Evolutionary conservation across 768 basidiomycete genomes (phyloP), one percentile per base, ranked within the genome.

Genomic region (Gymnopilus dilepis): DNA sequence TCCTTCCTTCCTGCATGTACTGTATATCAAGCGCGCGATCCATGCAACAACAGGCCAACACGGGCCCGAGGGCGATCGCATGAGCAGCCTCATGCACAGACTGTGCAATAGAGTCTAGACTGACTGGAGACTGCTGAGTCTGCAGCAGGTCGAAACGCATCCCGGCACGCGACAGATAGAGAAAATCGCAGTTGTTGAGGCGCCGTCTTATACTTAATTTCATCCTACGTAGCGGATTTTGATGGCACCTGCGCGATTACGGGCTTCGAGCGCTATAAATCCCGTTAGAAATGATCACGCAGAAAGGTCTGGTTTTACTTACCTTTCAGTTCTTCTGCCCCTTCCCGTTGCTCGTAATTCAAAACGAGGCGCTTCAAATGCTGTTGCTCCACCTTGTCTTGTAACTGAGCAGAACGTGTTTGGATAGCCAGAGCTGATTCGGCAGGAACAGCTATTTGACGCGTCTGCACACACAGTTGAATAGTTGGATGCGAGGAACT

Each of bases 331-430:
- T 92, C 91, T 71, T 93, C 91, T 3, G 84, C 89, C 75, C 94
- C 93, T 73, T 94, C 94, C 33, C 90, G 89, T 68, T 94, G 93
- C 70, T 94, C 94, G 64, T 94, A 95, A 72, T 94, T 85, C 55
- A 97, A 83, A 3, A 97, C 97, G 19, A 99, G 83, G n/a, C 89
- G 87, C 79, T 99, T 99, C 66, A 99, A 78, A 63, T 98, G 94
- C 74, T 99, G 95, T 67, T 99, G 97, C 72, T 99, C 97, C 6
- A 93, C 94, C 76, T 90, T 93, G 75, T 96, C 95, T 72, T 95
- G 95, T 63, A 93, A 79, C 70, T 98, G 97, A 42, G 97, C 94
- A 2, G 91, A 86, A 30, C 90, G 87, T 1, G 95, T 96, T 69
- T 97, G 94, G 52, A 95, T 82, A 0, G 97, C 97, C 30, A 99